phyloP scores from a whole-genome alignment of 2,329 filamentous ascomycete genomes.

The Diaporthe ampelina region DNA sequence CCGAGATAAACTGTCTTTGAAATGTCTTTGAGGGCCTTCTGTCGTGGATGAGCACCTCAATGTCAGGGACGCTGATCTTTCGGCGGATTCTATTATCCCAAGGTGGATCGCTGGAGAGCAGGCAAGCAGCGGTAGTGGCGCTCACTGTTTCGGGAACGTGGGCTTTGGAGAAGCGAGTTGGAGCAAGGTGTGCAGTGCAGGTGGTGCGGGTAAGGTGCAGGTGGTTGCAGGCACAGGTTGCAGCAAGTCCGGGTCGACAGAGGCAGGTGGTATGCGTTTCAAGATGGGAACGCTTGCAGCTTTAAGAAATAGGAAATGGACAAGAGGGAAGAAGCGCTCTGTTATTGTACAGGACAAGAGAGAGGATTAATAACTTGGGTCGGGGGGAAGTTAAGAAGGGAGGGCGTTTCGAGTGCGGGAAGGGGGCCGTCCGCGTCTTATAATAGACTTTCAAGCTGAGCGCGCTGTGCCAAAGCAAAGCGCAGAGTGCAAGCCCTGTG shows the following conservation, averaged over 20 bases:
- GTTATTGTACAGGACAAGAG: slow-evolving; percentile 39
- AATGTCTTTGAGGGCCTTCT: slow-evolving; percentile 33
- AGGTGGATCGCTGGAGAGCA: slow-evolving; percentile 37
- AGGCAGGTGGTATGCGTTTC: slow-evolving; percentile 33
- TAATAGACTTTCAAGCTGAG: slow-evolving; percentile 42
- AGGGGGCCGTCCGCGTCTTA: slow-evolving; percentile 44
- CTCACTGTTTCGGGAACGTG: slow-evolving; percentile 13
- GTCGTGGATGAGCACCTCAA: slow-evolving; percentile 32
- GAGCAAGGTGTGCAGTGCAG: slow-evolving; percentile 2
- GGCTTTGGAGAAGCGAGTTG: slow-evolving; percentile 34
- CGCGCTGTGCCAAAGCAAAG: slow-evolving; percentile 38
- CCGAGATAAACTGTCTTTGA: not conserved
- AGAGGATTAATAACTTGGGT: slow-evolving; percentile 39
- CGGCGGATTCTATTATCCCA: slow-evolving; percentile 34
- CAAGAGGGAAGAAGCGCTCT: slow-evolving; percentile 36
- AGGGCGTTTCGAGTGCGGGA: slow-evolving; percentile 43
- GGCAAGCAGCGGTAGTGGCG: slow-evolving; percentile 18
- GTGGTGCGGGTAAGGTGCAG: slow-evolving; percentile 18
- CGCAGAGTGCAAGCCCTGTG: slow-evolving; percentile 35
- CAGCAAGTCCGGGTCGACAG: slow-evolving; percentile 3
- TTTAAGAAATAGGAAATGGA: slow-evolving; percentile 27
- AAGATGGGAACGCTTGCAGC: slow-evolving; percentile 32
- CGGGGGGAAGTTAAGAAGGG: slow-evolving; percentile 36
- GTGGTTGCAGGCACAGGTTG: slow-evolving; percentile 26
- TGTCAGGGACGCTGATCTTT: slow-evolving; percentile 43